Base-by-base conservation (phyloP, 2,329 filamentous ascomycete genomes). In the Diaporthe batatas region DNA sequence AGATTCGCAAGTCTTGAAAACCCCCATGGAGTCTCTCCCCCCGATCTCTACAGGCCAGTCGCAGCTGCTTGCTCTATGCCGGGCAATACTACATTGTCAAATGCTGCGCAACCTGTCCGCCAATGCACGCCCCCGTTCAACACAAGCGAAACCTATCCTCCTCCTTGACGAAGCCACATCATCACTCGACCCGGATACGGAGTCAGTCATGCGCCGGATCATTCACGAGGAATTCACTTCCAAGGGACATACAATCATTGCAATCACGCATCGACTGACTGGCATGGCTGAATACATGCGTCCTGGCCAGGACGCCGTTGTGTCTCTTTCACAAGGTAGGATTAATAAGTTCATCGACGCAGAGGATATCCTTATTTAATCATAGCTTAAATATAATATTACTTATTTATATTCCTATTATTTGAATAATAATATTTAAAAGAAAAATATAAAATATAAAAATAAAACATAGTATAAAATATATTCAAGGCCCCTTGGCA, bases 111-210 rank as follows among this genome's bases (percentile, higher is more conserved):
- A n/a, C 29, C 11, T 5, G 29, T 16, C 29, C 29, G 6, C 7
- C 2, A 29, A 34, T 1, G 6, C 10, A 25, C 53, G n/a, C 18
- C 21, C 25, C 23, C 0, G 3, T 10, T 18, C 53, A 23, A 10
- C 2, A 10, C 29, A 21, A 1, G 53, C 16, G 29, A 55, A 55
- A 34, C 53, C 53, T 3, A 55, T 55, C 29, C 53, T 55, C 29
- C 53, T 55, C 3, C 53, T 55, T 34, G 53, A 55, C 29, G 53
- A 55, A 12, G 53, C 53, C 29, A 55, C 53, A n/a, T 55, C 53
- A 21, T 55, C 53, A 34, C 53, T 55, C 16, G 53, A 55, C 6
- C 53, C 34, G 29, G 29, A 29, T 11, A 55, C 25, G 7, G 53
- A 55, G 53, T 55, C 53, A 1, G 18, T 21, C 6, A 55, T 55